A percentile compares a stretch with the other conserved stretches of the same genome.
These are phyloP conservation scores for Stephania cephalantha DNA, from an alignment of 164 flowering plant genomes.

Conservation along the genomic window DNA sequence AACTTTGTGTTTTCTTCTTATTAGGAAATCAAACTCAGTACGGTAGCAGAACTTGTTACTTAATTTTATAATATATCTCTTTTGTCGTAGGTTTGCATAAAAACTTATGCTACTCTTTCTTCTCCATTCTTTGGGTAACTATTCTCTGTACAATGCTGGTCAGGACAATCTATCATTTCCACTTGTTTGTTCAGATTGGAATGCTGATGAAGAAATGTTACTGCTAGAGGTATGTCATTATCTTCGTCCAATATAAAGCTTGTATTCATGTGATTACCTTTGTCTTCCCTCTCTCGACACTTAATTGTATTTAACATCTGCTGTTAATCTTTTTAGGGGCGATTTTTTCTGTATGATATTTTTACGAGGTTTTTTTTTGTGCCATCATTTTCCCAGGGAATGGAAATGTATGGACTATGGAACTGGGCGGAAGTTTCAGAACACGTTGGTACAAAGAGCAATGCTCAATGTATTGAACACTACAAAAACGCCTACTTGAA, in stretches of 20 bases:
- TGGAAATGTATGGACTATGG: conserved; percentile 93
- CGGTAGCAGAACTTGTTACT: background rate
- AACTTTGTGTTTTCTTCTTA: background rate
- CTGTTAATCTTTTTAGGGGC: background rate
- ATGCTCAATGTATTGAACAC: conserved; percentile 71
- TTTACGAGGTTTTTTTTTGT: background rate
- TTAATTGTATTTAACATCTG: conserved; percentile 4
- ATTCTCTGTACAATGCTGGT: background rate
- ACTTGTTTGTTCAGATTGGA: conserved; percentile 83
- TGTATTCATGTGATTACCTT: background rate
- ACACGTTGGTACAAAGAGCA: conserved; percentile 93
- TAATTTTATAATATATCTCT: background rate
- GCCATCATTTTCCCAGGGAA: conserved; percentile 39
- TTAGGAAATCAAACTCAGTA: background rate
- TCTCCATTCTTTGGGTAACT: conserved; percentile 2
- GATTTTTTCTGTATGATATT: too few species aligned
- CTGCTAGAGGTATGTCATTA: conserved; percentile 67
- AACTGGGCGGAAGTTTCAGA: conserved; percentile 94
- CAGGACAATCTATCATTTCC: conserved; percentile 94
- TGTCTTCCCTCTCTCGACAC: background rate
- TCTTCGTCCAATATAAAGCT: background rate
- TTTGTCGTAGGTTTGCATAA: background rate
- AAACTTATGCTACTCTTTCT: background rate
- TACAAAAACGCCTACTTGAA: conserved; percentile 63
- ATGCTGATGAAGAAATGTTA: conserved; percentile 93